Percentiles rank a stretch among this genome's conserved stretches.
Conservation (phyloP, 2,329 filamentous ascomycete genomes). For the Xylaria sp. region DNA sequence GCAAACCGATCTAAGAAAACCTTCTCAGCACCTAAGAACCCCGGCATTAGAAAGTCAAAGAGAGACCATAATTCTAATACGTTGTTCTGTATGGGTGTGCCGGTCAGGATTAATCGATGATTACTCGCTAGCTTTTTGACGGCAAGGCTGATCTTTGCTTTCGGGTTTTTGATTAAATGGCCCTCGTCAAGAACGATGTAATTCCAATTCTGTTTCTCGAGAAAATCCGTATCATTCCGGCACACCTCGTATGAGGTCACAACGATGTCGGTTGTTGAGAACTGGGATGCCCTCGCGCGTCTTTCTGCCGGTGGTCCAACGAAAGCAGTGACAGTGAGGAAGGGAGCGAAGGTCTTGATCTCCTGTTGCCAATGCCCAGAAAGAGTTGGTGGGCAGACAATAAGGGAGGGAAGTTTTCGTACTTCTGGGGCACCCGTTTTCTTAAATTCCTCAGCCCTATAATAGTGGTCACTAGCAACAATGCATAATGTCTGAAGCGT, state of each 20-base stretch:
- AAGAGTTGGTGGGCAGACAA: constrained; percentile 94
- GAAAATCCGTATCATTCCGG: constrained; percentile 89
- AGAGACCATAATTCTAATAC: constrained; percentile 94
- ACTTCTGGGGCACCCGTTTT: constrained; percentile 83
- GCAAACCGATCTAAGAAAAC: constrained; percentile 96
- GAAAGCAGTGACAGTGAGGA: constrained; percentile 88
- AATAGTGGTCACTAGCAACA: constrained; percentile 95
- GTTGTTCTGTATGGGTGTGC: constrained; percentile 98
- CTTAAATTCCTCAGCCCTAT: constrained; percentile 88
- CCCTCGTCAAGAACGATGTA: constrained; percentile 98
- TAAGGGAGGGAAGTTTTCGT: constrained; percentile 85
- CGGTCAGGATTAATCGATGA: constrained; percentile 93
- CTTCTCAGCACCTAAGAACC: constrained; percentile 92
- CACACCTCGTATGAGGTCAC: constrained; percentile 99
- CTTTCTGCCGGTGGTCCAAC: constrained; percentile 89
- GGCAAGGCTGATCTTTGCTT: constrained; percentile 92
- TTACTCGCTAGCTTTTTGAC: constrained; percentile 92
- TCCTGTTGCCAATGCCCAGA: constrained; percentile 99
- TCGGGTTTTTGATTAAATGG: constrained; percentile 98
- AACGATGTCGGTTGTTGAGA: constrained; percentile 87
- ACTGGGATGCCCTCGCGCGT: constrained; percentile 72
- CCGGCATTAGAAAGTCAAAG: constrained; percentile 99
- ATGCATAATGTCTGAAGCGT: constrained; percentile 98
- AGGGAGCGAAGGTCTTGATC: constrained; percentile 93
- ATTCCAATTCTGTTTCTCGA: constrained; percentile 90